Evolutionary conservation across 148 eudicot species (phyloP).

Genomic region (Silene latifolia): DNA sequence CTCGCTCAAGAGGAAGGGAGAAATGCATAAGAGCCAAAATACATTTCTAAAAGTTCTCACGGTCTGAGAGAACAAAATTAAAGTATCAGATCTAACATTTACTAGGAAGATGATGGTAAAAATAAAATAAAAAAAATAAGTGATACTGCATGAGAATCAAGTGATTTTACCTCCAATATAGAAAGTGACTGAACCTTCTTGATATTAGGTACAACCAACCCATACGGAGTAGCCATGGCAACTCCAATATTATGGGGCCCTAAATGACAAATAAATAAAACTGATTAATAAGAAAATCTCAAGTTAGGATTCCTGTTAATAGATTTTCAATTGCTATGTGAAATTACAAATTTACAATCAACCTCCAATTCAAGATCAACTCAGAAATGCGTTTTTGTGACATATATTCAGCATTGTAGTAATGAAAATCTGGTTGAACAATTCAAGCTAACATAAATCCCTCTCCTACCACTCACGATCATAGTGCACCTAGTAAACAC

Average conservation of each 20-base stretch:
- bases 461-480: background rate
- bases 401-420: background rate
- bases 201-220: conserved; percentile 91
- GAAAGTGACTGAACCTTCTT: conserved; percentile 88
- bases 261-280: conserved; percentile 20
- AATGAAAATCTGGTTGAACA: background rate
- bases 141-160: background rate
- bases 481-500: background rate
- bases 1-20: background rate
- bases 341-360: background rate
- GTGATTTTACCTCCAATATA: conserved; percentile 63
- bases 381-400: background rate
- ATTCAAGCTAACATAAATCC: background rate
- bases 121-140: too few relatives aligned
- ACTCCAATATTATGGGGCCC: conserved; percentile 92
- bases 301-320: background rate
- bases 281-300: background rate
- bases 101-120: background rate
- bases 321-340: background rate
- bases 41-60: conserved; percentile 2
- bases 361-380: background rate
- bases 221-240: conserved; percentile 95
- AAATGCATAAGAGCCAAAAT: background rate
- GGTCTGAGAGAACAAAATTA: background rate
- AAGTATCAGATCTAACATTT: background rate